Percentiles rank a stretch among this genome's conserved stretches.
Evolutionary conservation across 148 eudicot genomes (phyloP).

Genomic region (Chenopodium quinoa): DNA sequence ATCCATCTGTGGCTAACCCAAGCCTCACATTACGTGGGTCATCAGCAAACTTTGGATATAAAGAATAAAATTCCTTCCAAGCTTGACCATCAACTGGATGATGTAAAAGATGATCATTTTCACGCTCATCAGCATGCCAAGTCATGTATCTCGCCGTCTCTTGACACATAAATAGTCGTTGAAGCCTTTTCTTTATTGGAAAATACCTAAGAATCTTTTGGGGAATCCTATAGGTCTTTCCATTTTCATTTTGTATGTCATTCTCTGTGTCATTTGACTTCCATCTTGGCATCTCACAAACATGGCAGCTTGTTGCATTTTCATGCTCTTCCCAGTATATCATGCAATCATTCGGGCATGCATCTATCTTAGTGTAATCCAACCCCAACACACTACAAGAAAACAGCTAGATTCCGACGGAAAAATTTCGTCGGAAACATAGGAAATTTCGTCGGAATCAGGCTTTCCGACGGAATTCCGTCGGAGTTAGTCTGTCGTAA

Average conservation of each 20-base stretch:
- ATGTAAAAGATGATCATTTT: not conserved
- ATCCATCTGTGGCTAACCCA: slow-evolving; percentile 15
- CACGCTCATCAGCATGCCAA: not conserved
- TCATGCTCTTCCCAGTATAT: not conserved
- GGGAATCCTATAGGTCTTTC: not conserved
- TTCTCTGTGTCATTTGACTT: not conserved
- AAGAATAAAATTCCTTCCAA: slow-evolving; percentile 6
- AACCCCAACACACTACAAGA: not conserved
- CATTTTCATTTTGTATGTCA: not conserved
- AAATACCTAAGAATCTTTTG: slow-evolving; percentile 3
- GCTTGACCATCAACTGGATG: slow-evolving; percentile 8
- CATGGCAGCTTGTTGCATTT: slow-evolving; percentile 3
- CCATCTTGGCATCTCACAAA: not conserved
- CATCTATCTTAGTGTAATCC: slow-evolving; percentile 7
- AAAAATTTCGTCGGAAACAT: too few species aligned
- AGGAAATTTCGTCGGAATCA: too few species aligned
- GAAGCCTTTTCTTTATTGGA: not conserved
- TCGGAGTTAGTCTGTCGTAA: too few species aligned
- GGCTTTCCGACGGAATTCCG: too few species aligned
- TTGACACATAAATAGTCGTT: not conserved
- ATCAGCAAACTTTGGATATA: not conserved
- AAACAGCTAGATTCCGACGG: too few species aligned
- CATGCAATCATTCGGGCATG: not conserved
- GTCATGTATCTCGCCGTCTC: slow-evolving; percentile 3
- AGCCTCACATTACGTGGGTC: not conserved